phyloP scores from a whole-genome alignment of 441 rosid genomes.

The Omphalea diandra region DNA sequence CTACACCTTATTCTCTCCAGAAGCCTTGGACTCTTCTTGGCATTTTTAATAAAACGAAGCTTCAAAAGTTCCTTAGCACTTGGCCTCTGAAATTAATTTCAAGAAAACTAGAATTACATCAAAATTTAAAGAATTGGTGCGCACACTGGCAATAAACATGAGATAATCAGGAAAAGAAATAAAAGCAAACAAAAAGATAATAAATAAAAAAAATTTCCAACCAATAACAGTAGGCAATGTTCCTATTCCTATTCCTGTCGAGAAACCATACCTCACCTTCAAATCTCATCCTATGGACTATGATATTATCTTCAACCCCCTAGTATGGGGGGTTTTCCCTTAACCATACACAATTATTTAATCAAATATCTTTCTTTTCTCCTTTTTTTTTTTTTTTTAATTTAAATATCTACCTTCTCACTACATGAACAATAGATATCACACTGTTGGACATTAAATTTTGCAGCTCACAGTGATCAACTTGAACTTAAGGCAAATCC shows the following conservation, averaged over 20 bases:
- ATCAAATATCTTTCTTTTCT: too few relatives aligned
- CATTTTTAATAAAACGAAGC: constrained; percentile 80
- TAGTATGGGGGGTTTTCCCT: not conserved
- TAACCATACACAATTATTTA: not conserved
- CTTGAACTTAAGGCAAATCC: too few relatives aligned
- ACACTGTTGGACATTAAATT: not conserved
- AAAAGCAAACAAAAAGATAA: not conserved
- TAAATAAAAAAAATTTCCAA: not conserved
- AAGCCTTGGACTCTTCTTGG: constrained; percentile 86
- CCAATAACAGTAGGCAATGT: too few relatives aligned
- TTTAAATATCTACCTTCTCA: not conserved
- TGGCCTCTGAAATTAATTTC: constrained; percentile 68
- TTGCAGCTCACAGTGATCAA: not conserved
- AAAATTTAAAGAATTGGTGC: constrained; percentile 9
- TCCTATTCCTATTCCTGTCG: too few relatives aligned
- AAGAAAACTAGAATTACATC: constrained; percentile 14
- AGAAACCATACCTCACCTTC: too few relatives aligned
- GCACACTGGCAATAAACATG: not conserved
- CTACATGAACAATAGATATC: not conserved
- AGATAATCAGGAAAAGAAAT: not conserved
- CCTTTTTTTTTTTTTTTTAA: not conserved
- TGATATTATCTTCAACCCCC: not conserved
- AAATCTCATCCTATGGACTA: too few relatives aligned
- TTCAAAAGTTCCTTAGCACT: constrained; percentile 95
- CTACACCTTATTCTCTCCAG: constrained; percentile 89